These are phyloP conservation scores for Lepraria neglecta DNA, from an alignment of 495 filamentous ascomycete species.

Conservation along the genomic window DNA sequence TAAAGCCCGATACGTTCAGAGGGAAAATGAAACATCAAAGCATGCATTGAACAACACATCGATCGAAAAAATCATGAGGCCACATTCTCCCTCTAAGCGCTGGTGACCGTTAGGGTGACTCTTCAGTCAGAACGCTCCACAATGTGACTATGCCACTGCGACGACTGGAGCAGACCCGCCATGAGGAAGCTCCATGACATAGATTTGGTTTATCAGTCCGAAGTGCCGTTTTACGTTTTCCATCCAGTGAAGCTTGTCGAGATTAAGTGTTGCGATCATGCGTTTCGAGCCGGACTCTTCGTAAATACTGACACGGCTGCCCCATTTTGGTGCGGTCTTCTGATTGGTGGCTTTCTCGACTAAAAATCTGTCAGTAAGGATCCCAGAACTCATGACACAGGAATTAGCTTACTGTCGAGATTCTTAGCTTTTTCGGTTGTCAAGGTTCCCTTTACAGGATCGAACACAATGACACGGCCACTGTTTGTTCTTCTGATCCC, in stretches of 20 bases:
- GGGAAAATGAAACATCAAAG: too few species aligned
- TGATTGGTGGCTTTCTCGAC: conserved; percentile 4
- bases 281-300: conserved; percentile 8
- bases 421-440: conserved; percentile 12
- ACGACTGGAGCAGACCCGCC: not conserved
- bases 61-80: not conserved
- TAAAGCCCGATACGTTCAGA: too few species aligned
- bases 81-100: not conserved
- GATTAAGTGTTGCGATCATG: conserved; percentile 13
- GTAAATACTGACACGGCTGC: conserved; percentile 22
- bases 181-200: conserved; percentile 7
- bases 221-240: conserved; percentile 7
- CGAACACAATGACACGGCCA: conserved; percentile 20
- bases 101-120: too few species aligned
- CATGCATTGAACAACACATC: too few species aligned
- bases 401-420: not conserved
- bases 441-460: conserved; percentile 18
- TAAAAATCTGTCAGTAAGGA: not conserved
- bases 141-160: not conserved
- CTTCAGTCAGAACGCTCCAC: not conserved
- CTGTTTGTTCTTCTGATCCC: conserved; percentile 17
- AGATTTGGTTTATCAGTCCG: conserved; percentile 13
- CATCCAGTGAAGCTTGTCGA: conserved; percentile 6
- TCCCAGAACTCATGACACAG: not conserved
- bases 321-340: conserved; percentile 17